These are phyloP conservation scores for Raphidocelis subcapitata DNA, from an alignment of 139 green algal species.

Conservation along the genomic window DNA sequence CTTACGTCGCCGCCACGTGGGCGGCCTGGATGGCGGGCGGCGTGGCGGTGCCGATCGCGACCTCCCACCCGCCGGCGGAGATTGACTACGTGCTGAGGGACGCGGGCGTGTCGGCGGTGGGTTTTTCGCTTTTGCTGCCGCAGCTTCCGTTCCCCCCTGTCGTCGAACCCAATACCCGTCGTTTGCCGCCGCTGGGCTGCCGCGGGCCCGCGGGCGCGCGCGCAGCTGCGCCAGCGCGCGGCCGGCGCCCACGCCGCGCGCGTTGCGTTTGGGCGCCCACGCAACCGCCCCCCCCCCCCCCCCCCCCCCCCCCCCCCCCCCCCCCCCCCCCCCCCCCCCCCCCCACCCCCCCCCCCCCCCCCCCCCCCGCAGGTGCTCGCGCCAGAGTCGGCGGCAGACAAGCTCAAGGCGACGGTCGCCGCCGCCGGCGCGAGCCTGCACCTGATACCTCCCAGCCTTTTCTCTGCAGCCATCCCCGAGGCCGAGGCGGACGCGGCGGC, in stretches of 20 bases:
- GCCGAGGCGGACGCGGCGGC: background rate
- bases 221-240: background rate
- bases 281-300: too few relatives aligned
- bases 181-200: constrained; percentile 7
- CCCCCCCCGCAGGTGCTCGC: constrained; percentile 40
- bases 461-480: background rate
- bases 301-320: too few relatives aligned
- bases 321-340: too few relatives aligned
- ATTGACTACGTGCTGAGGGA: constrained; percentile 85
- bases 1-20: constrained; percentile 55
- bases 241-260: background rate
- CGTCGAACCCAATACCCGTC: constrained; percentile 13
- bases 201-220: too few relatives aligned
- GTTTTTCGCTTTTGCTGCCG: constrained; percentile 1
- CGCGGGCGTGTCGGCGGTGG: constrained; percentile 49
- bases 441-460: background rate
- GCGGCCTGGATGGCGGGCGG: constrained; percentile 77
- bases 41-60: constrained; percentile 85
- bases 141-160: constrained; percentile 20
- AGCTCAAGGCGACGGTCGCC: constrained; percentile 28
- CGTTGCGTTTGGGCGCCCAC: too few relatives aligned
- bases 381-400: constrained; percentile 14
- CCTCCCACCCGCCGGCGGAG: constrained; percentile 72
- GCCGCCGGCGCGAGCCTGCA: background rate
- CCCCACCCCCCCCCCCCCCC: too few relatives aligned